phyloP scores from a whole-genome alignment of 768 basidiomycete species.

The Rhizopogon roseolus region DNA sequence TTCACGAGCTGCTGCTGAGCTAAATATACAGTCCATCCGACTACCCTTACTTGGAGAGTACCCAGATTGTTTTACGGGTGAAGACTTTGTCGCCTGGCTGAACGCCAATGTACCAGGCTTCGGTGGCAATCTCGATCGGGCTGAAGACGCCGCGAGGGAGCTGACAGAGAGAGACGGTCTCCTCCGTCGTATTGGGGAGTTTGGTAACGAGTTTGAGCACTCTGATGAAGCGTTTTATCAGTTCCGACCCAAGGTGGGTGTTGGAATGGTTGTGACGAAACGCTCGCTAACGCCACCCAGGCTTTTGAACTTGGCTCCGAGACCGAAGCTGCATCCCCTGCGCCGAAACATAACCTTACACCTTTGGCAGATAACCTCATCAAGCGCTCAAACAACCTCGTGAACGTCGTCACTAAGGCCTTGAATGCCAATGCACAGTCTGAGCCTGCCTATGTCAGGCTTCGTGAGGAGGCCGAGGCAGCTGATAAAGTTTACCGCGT shows the following conservation, averaged over 20 bases:
- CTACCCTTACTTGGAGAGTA: constrained; percentile 84
- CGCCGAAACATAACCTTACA: constrained; percentile 27
- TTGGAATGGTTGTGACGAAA: no score
- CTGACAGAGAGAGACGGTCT: constrained; percentile 50
- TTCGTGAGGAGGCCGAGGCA: constrained; percentile 73
- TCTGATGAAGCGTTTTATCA: constrained; percentile 81
- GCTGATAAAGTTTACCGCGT: constrained; percentile 79
- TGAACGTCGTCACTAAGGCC: constrained; percentile 70
- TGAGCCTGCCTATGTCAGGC: constrained; percentile 66
- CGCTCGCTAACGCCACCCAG: constrained; percentile 17
- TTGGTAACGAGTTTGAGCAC: constrained; percentile 77
- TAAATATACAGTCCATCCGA: constrained; percentile 67
- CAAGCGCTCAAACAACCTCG: constrained; percentile 65
- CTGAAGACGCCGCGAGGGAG: constrained; percentile 64
- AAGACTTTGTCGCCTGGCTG: constrained; percentile 85
- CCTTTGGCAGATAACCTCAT: constrained; percentile 52
- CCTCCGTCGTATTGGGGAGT: constrained; percentile 72
- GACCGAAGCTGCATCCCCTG: constrained; percentile 15
- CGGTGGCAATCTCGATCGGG: constrained; percentile 70
- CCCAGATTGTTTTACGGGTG: constrained; percentile 81
- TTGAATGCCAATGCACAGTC: constrained; percentile 40
- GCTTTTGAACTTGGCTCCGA: constrained; percentile 27
- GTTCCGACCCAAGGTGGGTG: constrained; percentile 69
- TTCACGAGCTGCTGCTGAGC: constrained; percentile 61
- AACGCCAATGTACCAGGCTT: constrained; percentile 74